Conservation (phyloP, 129 eudicot genomes). For the Pulicaria dysenterica region DNA sequence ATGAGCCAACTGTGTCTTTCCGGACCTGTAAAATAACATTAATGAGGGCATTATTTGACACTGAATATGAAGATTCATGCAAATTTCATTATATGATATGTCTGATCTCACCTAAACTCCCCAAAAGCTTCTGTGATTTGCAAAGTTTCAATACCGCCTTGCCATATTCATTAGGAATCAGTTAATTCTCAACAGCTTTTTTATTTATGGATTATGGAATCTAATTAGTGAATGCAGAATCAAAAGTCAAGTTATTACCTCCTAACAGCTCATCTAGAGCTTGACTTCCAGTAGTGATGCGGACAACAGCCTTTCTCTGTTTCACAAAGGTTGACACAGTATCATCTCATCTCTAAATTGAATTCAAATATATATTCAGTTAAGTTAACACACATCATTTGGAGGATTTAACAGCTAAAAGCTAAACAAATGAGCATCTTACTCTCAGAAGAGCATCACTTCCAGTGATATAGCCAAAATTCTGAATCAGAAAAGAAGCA, state of each 20-base stretch:
- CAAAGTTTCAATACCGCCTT: slow-evolving; percentile 88
- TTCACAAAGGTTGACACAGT: slow-evolving; percentile 23
- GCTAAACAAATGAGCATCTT: slow-evolving; percentile 29
- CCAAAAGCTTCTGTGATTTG: slow-evolving; percentile 99
- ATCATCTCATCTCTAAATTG: slow-evolving; percentile 16
- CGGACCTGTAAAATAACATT: slow-evolving; percentile 59
- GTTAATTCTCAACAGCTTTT: slow-evolving; percentile 5
- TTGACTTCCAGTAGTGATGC: slow-evolving; percentile 97
- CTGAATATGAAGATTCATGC: slow-evolving; percentile 17
- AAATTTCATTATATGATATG: slow-evolving; percentile 1
- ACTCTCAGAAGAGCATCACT: slow-evolving; percentile 88
- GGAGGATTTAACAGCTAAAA: not conserved
- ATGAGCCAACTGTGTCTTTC: slow-evolving; percentile 98
- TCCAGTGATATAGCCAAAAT: slow-evolving; percentile 95
- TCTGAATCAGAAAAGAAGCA: slow-evolving; percentile 48
- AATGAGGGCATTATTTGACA: slow-evolving; percentile 15
- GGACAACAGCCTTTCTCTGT: slow-evolving; percentile 87
- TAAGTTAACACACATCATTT: slow-evolving; percentile 10
- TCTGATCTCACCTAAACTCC: slow-evolving; percentile 69
- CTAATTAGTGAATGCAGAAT: slow-evolving; percentile 14
- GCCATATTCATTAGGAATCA: slow-evolving; percentile 6
- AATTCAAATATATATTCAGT: not conserved
- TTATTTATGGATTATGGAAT: not conserved
- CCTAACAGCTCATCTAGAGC: slow-evolving; percentile 95
- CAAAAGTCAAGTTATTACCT: slow-evolving; percentile 47